These are phyloP conservation scores for Metschnikowia drakensbergensis DNA, from an alignment of 805 yeast species.

Conservation along the genomic window DNA sequence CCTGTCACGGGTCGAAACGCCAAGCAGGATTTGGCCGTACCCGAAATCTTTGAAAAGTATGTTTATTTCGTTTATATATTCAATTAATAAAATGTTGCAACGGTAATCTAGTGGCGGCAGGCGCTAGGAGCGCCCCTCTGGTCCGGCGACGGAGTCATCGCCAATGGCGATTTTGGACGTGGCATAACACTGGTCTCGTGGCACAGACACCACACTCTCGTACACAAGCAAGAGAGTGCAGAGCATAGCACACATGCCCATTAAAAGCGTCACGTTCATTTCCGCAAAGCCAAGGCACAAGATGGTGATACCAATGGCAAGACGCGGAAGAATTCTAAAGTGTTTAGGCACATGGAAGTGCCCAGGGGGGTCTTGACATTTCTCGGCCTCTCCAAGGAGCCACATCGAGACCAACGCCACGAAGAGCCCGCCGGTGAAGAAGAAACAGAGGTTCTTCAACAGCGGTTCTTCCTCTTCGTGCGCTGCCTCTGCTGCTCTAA, in stretches of 20 bases:
- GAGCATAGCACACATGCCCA: conserved; percentile 42
- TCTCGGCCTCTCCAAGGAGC: conserved; percentile 43
- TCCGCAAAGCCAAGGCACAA: conserved; percentile 44
- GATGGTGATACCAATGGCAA: conserved; percentile 39
- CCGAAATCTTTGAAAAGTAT: too few species aligned
- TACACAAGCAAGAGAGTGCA: conserved; percentile 30
- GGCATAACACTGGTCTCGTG: not conserved
- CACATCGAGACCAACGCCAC: conserved; percentile 39
- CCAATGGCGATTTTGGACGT: not conserved
- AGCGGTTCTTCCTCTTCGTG: conserved; percentile 28
- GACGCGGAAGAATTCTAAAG: conserved; percentile 38
- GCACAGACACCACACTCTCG: conserved; percentile 29
- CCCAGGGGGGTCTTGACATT: conserved; percentile 37
- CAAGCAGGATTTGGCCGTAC: too few species aligned
- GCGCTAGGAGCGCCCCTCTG: not conserved
- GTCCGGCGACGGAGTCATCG: not conserved
- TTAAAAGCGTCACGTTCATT: conserved; percentile 33
- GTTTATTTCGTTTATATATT: not conserved
- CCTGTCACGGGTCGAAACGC: too few species aligned
- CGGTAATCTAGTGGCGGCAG: too few species aligned
- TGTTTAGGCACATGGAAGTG: conserved; percentile 29
- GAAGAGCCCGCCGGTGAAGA: conserved; percentile 52
- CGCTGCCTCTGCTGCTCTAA: not conserved
- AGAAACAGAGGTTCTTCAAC: conserved; percentile 43
- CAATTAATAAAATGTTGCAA: too few species aligned